These are phyloP conservation scores for Pythium insidiosum DNA, from an alignment of 352 stramenopile genomes.

Conservation along the genomic window DNA sequence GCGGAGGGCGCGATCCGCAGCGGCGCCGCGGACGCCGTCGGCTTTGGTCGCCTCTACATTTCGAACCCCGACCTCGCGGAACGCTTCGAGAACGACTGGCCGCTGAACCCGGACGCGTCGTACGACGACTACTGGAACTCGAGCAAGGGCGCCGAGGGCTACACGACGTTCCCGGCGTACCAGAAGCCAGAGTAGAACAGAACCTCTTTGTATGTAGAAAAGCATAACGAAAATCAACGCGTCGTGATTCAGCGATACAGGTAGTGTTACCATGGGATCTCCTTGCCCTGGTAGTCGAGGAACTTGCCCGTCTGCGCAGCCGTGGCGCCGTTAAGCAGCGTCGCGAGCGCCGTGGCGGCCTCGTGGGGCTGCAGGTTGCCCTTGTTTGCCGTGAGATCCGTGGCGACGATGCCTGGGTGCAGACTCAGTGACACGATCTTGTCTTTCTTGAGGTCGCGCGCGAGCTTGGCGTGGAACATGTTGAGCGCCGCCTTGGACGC, in stretches of 20 bases:
- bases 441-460: constrained; percentile 15
- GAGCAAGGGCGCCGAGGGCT: constrained; percentile 1
- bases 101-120: no score
- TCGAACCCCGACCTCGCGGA: constrained; percentile 18
- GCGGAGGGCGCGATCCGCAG: constrained; percentile 22
- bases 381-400: constrained; percentile 16
- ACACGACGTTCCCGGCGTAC: constrained; percentile 2
- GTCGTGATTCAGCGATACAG: no score
- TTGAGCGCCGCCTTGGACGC: constrained; percentile 42
- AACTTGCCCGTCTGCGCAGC: constrained; percentile 6
- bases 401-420: constrained; percentile 16
- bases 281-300: constrained; percentile 6
- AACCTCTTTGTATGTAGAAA: no score
- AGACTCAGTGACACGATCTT: constrained; percentile 7
- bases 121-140: constrained; percentile 1
- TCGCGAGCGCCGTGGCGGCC: constrained; percentile 3
- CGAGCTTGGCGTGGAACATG: constrained; percentile 17
- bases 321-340: constrained; percentile 3
- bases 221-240: no score
- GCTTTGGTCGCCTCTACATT: constrained; percentile 32
- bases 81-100: constrained; percentile 4
- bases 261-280: constrained; percentile 18
- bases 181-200: constrained; percentile 3
- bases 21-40: constrained; percentile 19
- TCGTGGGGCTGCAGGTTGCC: constrained; percentile 8